Evolutionary conservation across 257 asterid species (phyloP), one percentile per base, ranked within the genome.

Genomic region (Cordia subcordata): DNA sequence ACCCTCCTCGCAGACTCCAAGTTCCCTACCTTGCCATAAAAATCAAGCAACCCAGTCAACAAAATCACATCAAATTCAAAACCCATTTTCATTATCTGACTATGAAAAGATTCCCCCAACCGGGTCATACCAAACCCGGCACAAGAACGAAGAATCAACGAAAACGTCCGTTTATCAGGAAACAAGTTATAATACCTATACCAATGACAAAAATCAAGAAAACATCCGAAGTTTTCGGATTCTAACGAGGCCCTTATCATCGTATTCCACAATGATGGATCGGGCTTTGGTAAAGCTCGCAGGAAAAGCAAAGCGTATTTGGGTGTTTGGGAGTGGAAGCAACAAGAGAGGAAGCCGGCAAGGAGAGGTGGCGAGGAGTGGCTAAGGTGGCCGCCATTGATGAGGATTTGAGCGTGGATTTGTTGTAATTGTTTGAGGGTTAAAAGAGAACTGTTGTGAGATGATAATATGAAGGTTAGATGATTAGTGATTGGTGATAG

Each of bases 401-500:
- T 49, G 18, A 73, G 61, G 49, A 73, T 64, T 17, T 73, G 79
- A n/a, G 79, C 56, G 23, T 63, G 75, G 33, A 64, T 59, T 73
- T 73, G 79, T 53, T 54, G 57, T 15, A 73, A 57, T 11, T 68
- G 65, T 4, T 40, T 49, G 21, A 40, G 55, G 8, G 16, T 19
- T 16, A 18, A 50, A 53, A 27, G 62, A 50, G 13, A 57, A 15
- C 14, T 61, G 22, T 45, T 49, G 39, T 17, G 45, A 5, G 60
- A 60, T 39, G 60, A 60, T 39, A 55, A 55, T 1, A 13, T 49
- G 35, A 20, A 18, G 35, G 20, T 33, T 11, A 58, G 59, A 53
- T 60, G 19, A 61, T 68, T 58, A 17, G 16, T 8, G 57, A 61
- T 18, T n/a, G 51, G 32, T 13, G 64, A 51, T 33, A 47, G 53